These are phyloP conservation scores for Aquilaria yunnanensis DNA, from an alignment of 345 rosid species.

Conservation along the genomic window DNA sequence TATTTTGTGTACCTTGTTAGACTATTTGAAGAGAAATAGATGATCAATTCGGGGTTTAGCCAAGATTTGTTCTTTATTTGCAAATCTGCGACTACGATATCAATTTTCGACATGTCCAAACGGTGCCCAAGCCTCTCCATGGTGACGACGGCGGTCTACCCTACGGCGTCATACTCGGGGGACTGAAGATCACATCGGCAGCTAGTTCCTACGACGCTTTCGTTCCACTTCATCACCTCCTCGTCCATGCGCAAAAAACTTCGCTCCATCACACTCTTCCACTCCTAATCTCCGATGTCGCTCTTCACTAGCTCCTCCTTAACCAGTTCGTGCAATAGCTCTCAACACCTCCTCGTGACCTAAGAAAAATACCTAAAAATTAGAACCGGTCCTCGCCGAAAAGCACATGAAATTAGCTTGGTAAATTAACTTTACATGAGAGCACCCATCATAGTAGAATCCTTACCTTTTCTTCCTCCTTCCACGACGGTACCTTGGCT, in stretches of 20 bases:
- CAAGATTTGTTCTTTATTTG: no score
- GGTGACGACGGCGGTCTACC: constrained; percentile 83
- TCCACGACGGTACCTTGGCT: no score
- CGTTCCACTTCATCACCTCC: constrained; percentile 21
- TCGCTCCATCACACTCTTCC: constrained; percentile 50
- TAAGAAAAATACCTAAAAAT: constrained; percentile 12
- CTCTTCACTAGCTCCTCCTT: constrained; percentile 32
- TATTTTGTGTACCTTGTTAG: no score
- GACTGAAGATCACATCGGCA: constrained; percentile 69
- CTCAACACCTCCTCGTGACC: constrained; percentile 60
- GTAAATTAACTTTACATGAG: constrained; percentile 40
- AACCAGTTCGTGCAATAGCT: constrained; percentile 55
- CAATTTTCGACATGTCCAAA: no score
- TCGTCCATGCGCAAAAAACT: constrained; percentile 65
- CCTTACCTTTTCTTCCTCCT: no score
- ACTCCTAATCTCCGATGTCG: constrained; percentile 25
- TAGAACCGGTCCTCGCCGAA: no score
- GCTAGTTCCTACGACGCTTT: constrained; percentile 14
- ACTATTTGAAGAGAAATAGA: no score
- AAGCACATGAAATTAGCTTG: not conserved
- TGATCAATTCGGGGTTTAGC: no score
- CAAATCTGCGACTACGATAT: no score
- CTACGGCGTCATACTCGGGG: constrained; percentile 73
- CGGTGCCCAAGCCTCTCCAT: constrained; percentile 9
- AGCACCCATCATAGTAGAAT: constrained; percentile 46